Conservation (phyloP, 2,329 filamentous ascomycete species). For the Phyllosticta citribraziliensis region DNA sequence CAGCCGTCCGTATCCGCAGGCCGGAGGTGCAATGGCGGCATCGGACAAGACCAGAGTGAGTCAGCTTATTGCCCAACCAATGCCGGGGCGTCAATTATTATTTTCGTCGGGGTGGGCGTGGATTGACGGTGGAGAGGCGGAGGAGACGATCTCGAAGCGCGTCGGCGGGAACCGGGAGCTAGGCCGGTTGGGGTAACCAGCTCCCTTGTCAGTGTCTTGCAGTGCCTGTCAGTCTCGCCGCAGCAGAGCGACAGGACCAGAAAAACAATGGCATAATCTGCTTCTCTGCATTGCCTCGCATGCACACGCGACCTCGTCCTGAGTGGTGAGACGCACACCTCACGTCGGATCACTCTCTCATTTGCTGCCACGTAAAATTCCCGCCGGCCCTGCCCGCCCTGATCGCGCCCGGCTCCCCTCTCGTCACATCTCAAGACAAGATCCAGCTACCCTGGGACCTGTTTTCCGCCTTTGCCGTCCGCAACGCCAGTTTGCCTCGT, state of each 20-base stretch:
- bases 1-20: neutral
- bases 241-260: no score
- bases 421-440: conserved; percentile 1
- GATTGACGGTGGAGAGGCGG: neutral
- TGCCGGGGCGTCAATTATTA: neutral
- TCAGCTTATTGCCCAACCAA: neutral
- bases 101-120: neutral
- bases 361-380: neutral
- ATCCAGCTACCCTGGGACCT: conserved; percentile 4
- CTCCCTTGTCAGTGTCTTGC: neutral
- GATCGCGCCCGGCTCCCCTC: conserved; percentile 9
- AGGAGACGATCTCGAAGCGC: neutral
- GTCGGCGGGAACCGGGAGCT: neutral
- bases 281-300: neutral
- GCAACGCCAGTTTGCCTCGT: conserved; percentile 2
- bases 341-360: neutral
- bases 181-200: neutral
- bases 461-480: conserved; percentile 7
- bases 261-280: no score
- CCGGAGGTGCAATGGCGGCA: neutral
- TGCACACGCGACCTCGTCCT: neutral
- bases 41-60: neutral
- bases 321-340: neutral
- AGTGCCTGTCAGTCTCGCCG: neutral
- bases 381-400: conserved; percentile 2